Conservation (phyloP, 441 rosid species). For the Populus hybrid region DNA sequence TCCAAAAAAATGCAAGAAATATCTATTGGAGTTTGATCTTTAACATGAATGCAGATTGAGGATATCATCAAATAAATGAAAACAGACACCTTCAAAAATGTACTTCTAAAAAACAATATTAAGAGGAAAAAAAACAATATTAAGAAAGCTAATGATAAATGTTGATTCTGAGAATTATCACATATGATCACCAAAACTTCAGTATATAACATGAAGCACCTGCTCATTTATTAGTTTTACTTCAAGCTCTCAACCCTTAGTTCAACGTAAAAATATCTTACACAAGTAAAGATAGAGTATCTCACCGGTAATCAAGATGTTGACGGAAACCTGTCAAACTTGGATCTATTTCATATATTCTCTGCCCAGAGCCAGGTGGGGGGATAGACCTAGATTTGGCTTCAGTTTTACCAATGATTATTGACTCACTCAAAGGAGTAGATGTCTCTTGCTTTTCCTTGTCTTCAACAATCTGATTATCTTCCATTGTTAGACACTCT, state of each 20-base stretch:
- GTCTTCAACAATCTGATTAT: conserved; percentile 31
- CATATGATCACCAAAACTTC: background rate
- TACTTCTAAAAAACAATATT: background rate
- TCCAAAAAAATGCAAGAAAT: background rate
- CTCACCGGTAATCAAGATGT: conserved; percentile 93
- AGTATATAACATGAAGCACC: background rate
- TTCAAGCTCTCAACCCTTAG: background rate
- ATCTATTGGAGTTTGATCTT: background rate
- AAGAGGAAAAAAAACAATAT: no score
- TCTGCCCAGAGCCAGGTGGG: conserved; percentile 77
- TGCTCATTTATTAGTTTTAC: background rate
- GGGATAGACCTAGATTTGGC: conserved; percentile 42
- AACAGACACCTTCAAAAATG: background rate
- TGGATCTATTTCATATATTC: conserved; percentile 87
- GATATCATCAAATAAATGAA: background rate
- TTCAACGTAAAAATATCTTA: background rate
- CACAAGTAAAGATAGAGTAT: conserved; percentile 6
- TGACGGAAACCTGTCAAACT: conserved; percentile 45
- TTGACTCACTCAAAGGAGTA: conserved; percentile 23
- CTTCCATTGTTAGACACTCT: conserved; percentile 44
- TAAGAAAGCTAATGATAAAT: background rate
- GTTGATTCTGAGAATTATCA: no score
- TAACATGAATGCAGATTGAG: background rate
- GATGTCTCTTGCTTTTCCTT: conserved; percentile 37
- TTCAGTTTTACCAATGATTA: conserved; percentile 35